Evolutionary conservation across 495 filamentous ascomycete genomes (phyloP), one percentile per base, ranked within the genome.

Genomic region (Podospora bellae-mahoneyi): DNA sequence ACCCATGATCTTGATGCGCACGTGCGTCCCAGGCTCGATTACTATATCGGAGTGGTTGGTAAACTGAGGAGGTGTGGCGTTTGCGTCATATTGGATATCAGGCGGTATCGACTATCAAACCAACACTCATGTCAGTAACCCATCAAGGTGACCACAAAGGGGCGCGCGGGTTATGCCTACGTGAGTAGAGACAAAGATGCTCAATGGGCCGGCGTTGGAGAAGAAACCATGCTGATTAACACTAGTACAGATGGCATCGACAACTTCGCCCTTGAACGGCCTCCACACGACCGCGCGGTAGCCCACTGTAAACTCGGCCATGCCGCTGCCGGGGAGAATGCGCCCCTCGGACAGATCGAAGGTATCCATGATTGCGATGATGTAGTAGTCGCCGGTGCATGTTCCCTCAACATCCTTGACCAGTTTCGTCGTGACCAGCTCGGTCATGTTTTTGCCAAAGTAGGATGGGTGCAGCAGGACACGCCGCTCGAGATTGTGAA

Each of bases 251-350:
- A 97, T 88, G 5, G 92, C 93, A 83, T 99, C 95, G 60, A 97
- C 95, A 68, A 93, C 94, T 83, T 99, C 95, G 68, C 93, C 93
- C 74, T 92, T 92, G 84, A 97, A 99, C 10, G 95, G 95, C 73
- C 92, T 86, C 93, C 94, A 99, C 60, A 99, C 94, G 56, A 99
- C 92, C 48, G 95, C 95, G 62, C 93, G 91, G 75, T 97, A 99
- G 71, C 90, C 88, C 57, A 98, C 91, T 0, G 91, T 97, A 79
- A 97, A 99, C 77, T 97, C 92, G 23, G 96, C 95, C 62, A 93
- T 82, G 18, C 92, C 95, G 68, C 88, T 93, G 4, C 92, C 90
- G 0, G 95, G 94, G 34, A 97, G 87, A 69, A 99, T 93, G 59
- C 91, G 88, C 5, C 96, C 95, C 70, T 96, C 91, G 18, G 92